A percentile compares a stretch with the other conserved stretches of the same genome.
Conservation (phyloP, 2,329 filamentous ascomycete genomes). For the Aureobasidium musti region DNA sequence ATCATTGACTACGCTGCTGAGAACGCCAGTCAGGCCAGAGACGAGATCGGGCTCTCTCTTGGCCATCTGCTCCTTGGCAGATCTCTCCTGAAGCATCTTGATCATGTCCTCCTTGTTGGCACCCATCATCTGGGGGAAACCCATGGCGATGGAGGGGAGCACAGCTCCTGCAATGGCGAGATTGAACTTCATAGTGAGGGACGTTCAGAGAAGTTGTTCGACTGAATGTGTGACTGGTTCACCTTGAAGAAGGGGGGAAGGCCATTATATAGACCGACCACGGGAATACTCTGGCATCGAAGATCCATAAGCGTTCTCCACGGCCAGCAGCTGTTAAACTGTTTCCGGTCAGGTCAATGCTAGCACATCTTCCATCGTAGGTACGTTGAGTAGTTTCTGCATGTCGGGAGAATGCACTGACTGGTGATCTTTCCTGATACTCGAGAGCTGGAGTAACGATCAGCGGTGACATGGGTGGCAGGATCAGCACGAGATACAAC, state of each 20-base stretch:
- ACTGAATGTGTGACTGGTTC: not conserved
- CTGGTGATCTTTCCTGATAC: slow-evolving; percentile 10
- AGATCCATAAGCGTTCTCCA: not conserved
- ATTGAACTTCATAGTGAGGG: slow-evolving; percentile 24
- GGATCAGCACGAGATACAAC: not conserved
- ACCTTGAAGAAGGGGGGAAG: not conserved
- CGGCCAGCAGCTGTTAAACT: not conserved
- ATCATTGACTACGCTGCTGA: not conserved
- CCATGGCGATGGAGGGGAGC: slow-evolving; percentile 20
- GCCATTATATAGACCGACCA: slow-evolving; percentile 8
- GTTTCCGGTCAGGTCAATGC: not conserved
- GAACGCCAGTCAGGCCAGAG: not conserved
- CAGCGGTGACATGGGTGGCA: slow-evolving; percentile 21
- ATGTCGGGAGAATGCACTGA: slow-evolving; percentile 8
- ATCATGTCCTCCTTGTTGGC: slow-evolving; percentile 16
- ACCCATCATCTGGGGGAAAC: slow-evolving; percentile 25
- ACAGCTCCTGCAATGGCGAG: slow-evolving; percentile 19
- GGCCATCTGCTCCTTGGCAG: not conserved
- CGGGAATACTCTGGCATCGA: slow-evolving; percentile 2
- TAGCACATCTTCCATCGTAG: not conserved
- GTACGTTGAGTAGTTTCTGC: slow-evolving; percentile 5
- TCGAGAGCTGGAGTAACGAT: slow-evolving; percentile 17
- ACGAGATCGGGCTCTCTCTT: slow-evolving; percentile 14
- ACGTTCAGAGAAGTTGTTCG: slow-evolving; percentile 3
- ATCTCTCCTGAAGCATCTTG: slow-evolving; percentile 19